Evolutionary conservation across 305 asterid species (phyloP).

Genomic region (Solanum hybrid): DNA sequence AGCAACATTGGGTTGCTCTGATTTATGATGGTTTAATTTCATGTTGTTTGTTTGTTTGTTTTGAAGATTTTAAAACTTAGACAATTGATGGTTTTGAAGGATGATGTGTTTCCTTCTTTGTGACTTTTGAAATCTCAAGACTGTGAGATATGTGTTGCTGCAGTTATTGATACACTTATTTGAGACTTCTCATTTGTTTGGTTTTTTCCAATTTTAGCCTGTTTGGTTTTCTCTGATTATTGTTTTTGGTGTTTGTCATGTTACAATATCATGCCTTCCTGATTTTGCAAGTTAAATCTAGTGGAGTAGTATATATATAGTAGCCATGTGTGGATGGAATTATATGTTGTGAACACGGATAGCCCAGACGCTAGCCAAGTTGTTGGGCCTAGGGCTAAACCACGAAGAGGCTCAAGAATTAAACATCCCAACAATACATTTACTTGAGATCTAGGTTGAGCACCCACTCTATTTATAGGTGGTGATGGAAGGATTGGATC

Average conservation of each 20-base stretch:
- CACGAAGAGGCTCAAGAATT: background rate
- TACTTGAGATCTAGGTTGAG: background rate
- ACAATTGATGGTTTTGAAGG: background rate
- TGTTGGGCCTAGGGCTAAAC: background rate
- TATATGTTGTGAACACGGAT: background rate
- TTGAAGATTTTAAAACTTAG: background rate
- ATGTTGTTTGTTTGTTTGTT: background rate
- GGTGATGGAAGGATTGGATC: no score
- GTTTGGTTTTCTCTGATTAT: background rate
- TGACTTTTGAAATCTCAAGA: background rate
- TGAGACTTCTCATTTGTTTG: background rate
- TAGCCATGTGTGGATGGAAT: background rate
- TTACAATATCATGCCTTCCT: background rate
- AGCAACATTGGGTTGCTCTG: background rate
- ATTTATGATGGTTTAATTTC: background rate
- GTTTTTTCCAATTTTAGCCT: background rate
- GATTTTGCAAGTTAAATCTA: background rate
- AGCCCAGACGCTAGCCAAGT: background rate
- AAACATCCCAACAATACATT: background rate
- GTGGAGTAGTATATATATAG: background rate
- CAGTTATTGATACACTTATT: background rate
- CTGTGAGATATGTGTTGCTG: background rate
- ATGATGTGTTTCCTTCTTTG: background rate
- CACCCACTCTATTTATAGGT: background rate
- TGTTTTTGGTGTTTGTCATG: background rate